phyloP scores from a whole-genome alignment of 805 yeast species.

The Priceomyces fermenticarens region DNA sequence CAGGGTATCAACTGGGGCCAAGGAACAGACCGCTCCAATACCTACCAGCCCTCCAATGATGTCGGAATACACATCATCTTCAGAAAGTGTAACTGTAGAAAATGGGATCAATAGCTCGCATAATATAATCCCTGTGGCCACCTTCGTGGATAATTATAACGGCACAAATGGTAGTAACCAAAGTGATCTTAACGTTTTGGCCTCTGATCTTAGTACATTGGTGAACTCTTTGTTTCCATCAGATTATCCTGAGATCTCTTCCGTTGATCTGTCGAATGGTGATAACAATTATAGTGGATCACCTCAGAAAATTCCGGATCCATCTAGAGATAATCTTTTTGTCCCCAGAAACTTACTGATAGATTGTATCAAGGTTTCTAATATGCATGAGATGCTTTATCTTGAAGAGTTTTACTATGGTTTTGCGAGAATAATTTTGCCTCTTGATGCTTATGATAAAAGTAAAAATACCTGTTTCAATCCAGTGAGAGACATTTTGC shows the following conservation, averaged over 20 bases:
- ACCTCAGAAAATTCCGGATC: not conserved
- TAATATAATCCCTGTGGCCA: not conserved
- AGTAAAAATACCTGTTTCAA: slow-evolving; percentile 23
- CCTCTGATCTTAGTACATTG: slow-evolving; percentile 35
- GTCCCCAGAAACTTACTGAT: slow-evolving; percentile 26
- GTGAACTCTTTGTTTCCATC: slow-evolving; percentile 32
- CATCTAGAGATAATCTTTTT: slow-evolving; percentile 1
- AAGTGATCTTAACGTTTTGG: slow-evolving; percentile 33
- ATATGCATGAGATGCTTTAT: slow-evolving; percentile 26
- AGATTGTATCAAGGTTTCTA: slow-evolving; percentile 22
- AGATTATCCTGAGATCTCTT: slow-evolving; percentile 22
- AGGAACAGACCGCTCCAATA: not conserved
- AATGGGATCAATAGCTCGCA: not conserved
- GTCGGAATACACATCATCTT: not conserved
- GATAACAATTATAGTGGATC: too few species aligned
- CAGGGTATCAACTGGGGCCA: not conserved
- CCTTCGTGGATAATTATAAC: not conserved
- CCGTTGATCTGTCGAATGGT: not conserved
- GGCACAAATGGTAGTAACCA: slow-evolving; percentile 12
- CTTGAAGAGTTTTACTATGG: slow-evolving; percentile 34
- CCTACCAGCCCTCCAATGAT: not conserved
- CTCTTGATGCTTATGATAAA: slow-evolving; percentile 32
- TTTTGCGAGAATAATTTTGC: slow-evolving; percentile 34
- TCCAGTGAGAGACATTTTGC: slow-evolving; percentile 62
- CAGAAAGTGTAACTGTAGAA: not conserved